Percentiles rank a stretch among this genome's conserved stretches.
Evolutionary conservation across 441 rosid genomes (phyloP).

Genomic region (Erodium trifolium): DNA sequence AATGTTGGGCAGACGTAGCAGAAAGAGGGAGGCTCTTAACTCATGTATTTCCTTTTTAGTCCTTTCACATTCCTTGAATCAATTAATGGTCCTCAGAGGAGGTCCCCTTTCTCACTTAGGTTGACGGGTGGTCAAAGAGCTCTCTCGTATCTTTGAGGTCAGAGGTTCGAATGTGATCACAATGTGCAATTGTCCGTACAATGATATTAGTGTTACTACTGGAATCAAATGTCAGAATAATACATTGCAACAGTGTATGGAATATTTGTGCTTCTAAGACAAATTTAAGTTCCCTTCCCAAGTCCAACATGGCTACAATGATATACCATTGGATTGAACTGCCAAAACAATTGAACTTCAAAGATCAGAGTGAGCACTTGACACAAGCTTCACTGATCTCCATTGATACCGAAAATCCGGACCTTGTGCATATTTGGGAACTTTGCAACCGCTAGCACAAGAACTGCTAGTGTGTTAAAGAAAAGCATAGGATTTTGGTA

Average conservation of each 20-base stretch:
- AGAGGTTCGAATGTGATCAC: no score
- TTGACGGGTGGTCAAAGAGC: no score
- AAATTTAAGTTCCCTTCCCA: background rate
- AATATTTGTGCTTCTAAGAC: background rate
- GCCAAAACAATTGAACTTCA: background rate
- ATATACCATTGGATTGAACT: background rate
- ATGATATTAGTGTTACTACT: background rate
- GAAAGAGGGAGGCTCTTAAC: no score
- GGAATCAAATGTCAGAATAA: background rate
- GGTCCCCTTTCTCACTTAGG: no score
- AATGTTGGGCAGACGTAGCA: no score
- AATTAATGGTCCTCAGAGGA: no score
- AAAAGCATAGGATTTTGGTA: constrained; percentile 84
- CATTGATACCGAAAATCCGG: constrained; percentile 87
- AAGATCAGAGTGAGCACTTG: background rate
- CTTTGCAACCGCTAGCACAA: constrained; percentile 83
- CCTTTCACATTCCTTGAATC: no score
- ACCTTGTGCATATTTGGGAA: constrained; percentile 98
- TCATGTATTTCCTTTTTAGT: no score
- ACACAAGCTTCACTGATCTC: constrained; percentile 33
- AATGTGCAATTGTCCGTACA: no score
- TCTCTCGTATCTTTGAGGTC: no score
- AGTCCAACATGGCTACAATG: background rate
- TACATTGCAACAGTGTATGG: background rate
- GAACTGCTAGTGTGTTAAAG: constrained; percentile 70